Percentiles rank a stretch among this genome's conserved stretches.
Conservation (phyloP, 164 flowering plant genomes). For the Saururus chinensis region DNA sequence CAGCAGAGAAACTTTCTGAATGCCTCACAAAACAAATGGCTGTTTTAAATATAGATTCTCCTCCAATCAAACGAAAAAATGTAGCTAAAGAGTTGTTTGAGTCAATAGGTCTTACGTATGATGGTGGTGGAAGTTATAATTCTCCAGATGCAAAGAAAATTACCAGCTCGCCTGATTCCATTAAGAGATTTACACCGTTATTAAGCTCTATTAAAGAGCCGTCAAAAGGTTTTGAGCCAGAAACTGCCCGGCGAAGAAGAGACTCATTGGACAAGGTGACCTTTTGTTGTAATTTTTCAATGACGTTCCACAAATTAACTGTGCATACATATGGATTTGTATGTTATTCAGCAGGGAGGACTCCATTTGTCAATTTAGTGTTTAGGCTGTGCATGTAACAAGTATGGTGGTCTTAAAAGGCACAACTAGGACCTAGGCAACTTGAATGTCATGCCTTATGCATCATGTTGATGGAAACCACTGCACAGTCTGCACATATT, state of each 20-base stretch:
- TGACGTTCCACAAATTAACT: background rate
- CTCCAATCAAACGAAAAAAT: slow-evolving; percentile 29
- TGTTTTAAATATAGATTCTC: slow-evolving; percentile 48
- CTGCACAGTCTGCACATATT: too few relatives aligned
- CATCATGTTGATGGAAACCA: too few relatives aligned
- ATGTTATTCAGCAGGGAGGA: background rate
- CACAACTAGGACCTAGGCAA: too few relatives aligned
- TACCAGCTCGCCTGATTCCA: slow-evolving; percentile 17
- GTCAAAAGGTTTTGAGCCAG: slow-evolving; percentile 38
- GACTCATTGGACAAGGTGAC: slow-evolving; percentile 77
- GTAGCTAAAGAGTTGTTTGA: slow-evolving; percentile 73
- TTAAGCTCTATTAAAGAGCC: slow-evolving; percentile 29
- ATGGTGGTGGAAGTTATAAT: slow-evolving; percentile 40
- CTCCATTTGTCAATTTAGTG: too few relatives aligned
- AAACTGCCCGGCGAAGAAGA: slow-evolving; percentile 82
- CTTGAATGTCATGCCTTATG: too few relatives aligned
- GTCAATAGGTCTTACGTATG: slow-evolving; percentile 66
- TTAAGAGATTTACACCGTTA: slow-evolving; percentile 21
- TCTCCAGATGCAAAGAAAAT: slow-evolving; percentile 39
- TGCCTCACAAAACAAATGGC: slow-evolving; percentile 86
- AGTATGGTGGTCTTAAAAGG: too few relatives aligned
- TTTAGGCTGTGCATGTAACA: too few relatives aligned
- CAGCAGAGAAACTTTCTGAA: slow-evolving; percentile 77
- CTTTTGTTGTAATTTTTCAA: background rate
- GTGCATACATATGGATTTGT: background rate